Evolutionary conservation across 2,329 filamentous ascomycete species (phyloP).

Genomic region (Arthroderma sp.): DNA sequence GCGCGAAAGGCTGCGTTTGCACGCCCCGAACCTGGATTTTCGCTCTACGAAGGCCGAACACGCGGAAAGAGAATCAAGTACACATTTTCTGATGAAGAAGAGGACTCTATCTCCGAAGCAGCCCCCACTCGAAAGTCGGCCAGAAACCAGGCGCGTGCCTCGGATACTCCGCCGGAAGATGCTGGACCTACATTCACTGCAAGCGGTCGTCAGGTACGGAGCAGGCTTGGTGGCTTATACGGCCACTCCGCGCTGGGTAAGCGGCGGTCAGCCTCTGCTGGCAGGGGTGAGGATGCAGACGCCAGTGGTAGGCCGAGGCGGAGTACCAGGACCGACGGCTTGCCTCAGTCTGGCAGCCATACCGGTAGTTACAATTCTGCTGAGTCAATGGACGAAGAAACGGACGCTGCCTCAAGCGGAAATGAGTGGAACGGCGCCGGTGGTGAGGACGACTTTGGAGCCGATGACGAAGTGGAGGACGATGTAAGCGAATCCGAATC

Average conservation of each 20-base stretch:
- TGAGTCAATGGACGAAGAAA: slow-evolving; percentile 53
- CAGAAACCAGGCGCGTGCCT: slow-evolving; percentile 54
- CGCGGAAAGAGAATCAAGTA: slow-evolving; percentile 94
- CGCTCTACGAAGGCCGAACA: slow-evolving; percentile 89
- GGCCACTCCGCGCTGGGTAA: slow-evolving; percentile 44
- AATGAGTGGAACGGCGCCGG: slow-evolving; percentile 64
- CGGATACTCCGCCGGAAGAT: slow-evolving; percentile 54
- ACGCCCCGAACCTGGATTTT: slow-evolving; percentile 77
- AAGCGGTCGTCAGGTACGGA: slow-evolving; percentile 68
- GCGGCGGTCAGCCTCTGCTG: slow-evolving; percentile 34
- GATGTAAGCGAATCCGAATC: slow-evolving; percentile 32
- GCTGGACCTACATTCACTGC: slow-evolving; percentile 57
- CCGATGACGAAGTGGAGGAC: slow-evolving; percentile 37
- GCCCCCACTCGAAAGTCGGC: slow-evolving; percentile 52
- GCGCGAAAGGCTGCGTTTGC: slow-evolving; percentile 76
- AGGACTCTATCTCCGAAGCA: slow-evolving; percentile 48
- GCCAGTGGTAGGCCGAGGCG: slow-evolving; percentile 32
- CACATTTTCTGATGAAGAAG: slow-evolving; percentile 84
- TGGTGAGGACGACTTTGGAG: slow-evolving; percentile 57
- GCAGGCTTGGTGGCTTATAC: slow-evolving; percentile 40
- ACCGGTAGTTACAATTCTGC: slow-evolving; percentile 46
- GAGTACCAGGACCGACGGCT: slow-evolving; percentile 14
- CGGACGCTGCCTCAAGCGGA: slow-evolving; percentile 43
- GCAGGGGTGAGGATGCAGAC: slow-evolving; percentile 31
- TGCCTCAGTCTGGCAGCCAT: slow-evolving; percentile 30